phyloP scores from a whole-genome alignment of 140 eudicot species.

The Stevia rebaudiana region DNA sequence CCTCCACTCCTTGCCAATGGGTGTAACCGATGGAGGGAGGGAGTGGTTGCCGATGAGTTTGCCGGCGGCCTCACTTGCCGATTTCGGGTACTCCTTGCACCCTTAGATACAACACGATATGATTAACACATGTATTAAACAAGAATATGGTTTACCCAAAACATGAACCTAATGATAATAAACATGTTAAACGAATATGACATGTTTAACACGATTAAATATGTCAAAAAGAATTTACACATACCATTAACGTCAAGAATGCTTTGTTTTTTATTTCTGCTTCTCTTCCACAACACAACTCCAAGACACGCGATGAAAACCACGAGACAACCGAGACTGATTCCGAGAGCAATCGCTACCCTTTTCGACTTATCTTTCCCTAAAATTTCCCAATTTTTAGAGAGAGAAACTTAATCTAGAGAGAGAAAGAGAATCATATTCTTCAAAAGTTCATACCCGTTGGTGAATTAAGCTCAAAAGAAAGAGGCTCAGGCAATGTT shows the following conservation, averaged over 20 bases:
- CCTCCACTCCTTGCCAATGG: too few species aligned
- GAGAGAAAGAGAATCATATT: neutral
- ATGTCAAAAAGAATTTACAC: constrained; percentile 1
- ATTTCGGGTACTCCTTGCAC: too few species aligned
- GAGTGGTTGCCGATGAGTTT: too few species aligned
- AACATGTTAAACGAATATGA: too few species aligned
- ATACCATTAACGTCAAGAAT: constrained; percentile 54
- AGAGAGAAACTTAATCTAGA: constrained; percentile 7
- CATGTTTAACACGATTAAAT: neutral
- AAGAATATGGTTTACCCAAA: too few species aligned
- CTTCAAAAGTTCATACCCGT: constrained; percentile 34
- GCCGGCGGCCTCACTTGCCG: too few species aligned
- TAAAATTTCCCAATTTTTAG: constrained; percentile 9
- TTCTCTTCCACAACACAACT: constrained; percentile 48
- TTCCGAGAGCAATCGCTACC: constrained; percentile 73
- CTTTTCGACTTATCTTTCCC: constrained; percentile 61
- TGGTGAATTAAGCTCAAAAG: constrained; percentile 52
- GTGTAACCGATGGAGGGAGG: too few species aligned
- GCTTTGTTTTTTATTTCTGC: constrained; percentile 41
- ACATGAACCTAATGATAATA: too few species aligned
- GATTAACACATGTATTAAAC: too few species aligned
- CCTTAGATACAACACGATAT: too few species aligned
- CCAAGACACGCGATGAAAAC: constrained; percentile 42
- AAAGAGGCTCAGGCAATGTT: constrained; percentile 53
- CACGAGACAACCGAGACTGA: constrained; percentile 49